These are phyloP conservation scores for Triangularia setosa DNA, from an alignment of 2,329 filamentous ascomycete genomes.

Conservation along the genomic window DNA sequence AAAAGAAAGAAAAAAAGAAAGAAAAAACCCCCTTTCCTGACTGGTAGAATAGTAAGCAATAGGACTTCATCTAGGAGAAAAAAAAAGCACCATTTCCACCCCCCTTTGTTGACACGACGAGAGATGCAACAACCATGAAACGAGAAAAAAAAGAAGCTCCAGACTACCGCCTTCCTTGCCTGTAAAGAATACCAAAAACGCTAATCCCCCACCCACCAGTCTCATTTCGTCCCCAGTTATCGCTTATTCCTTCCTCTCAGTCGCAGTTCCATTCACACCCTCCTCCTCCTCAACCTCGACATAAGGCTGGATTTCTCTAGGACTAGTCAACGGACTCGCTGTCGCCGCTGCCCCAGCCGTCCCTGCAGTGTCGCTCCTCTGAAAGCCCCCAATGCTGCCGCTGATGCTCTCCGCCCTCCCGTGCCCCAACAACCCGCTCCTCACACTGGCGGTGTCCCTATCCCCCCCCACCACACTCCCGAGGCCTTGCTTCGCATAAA, in stretches of 20 bases:
- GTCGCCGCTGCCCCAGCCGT: background rate
- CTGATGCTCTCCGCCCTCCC: conserved; percentile 76
- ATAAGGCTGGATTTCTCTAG: conserved; percentile 39
- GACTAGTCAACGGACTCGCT: conserved; percentile 43
- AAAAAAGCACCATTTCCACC: background rate
- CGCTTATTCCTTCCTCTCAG: background rate
- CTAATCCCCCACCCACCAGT: background rate
- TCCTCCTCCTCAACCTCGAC: conserved; percentile 20
- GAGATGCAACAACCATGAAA: background rate
- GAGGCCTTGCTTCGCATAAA: conserved; percentile 54
- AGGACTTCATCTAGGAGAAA: background rate
- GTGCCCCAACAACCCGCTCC: conserved; percentile 74
- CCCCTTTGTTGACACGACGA: background rate
- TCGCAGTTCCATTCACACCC: conserved; percentile 26
- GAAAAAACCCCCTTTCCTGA: background rate
- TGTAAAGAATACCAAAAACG: background rate
- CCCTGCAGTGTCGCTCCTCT: conserved; percentile 48
- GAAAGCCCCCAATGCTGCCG: conserved; percentile 63
- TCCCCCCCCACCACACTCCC: conserved; percentile 31
- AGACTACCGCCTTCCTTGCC: background rate
- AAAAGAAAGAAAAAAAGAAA: background rate
- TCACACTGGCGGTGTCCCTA: conserved; percentile 70
- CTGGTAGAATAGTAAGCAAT: no score
- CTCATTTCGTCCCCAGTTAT: background rate
- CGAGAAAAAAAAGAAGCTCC: background rate